Evolutionary conservation across 805 yeast genomes (phyloP).

Genomic region (Clavispora fructus): DNA sequence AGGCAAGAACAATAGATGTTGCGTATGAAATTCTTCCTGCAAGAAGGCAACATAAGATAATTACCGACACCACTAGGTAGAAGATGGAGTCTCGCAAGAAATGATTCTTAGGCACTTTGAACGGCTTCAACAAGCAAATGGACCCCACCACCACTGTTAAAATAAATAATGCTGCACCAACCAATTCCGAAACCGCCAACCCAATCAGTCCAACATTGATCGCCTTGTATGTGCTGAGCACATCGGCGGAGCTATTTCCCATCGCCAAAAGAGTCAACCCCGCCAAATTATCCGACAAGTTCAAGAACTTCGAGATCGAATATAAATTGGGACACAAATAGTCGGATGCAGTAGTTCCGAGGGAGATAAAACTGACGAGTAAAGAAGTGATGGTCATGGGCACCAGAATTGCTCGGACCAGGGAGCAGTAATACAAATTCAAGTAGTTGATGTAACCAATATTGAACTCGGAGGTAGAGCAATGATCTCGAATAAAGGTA

Average conservation of each 20-base stretch:
- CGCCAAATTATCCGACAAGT: conserved; percentile 69
- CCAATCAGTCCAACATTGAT: conserved; percentile 66
- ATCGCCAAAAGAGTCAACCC: conserved; percentile 86
- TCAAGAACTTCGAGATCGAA: conserved; percentile 54
- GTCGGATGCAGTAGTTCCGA: conserved; percentile 80
- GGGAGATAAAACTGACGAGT: conserved; percentile 47
- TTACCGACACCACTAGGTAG: conserved; percentile 45
- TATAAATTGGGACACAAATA: conserved; percentile 75
- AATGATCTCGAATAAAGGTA: conserved; percentile 27
- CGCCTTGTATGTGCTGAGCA: conserved; percentile 79
- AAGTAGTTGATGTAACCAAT: conserved; percentile 37
- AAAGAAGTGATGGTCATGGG: conserved; percentile 19
- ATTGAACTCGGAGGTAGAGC: conserved; percentile 22
- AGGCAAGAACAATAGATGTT: conserved; percentile 56
- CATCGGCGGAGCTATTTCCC: conserved; percentile 92
- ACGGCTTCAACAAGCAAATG: conserved; percentile 66
- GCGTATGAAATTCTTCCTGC: conserved; percentile 50
- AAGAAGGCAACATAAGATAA: conserved; percentile 47
- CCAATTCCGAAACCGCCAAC: conserved; percentile 82
- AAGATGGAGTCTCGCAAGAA: conserved; percentile 61
- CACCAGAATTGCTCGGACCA: conserved; percentile 9
- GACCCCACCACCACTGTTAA: conserved; percentile 75
- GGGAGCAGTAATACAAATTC: conserved; percentile 26
- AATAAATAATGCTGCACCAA: conserved; percentile 85
- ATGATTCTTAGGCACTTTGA: conserved; percentile 44